Conservation (phyloP, 2,329 filamentous ascomycete genomes). For the Diaporthe batatas region DNA sequence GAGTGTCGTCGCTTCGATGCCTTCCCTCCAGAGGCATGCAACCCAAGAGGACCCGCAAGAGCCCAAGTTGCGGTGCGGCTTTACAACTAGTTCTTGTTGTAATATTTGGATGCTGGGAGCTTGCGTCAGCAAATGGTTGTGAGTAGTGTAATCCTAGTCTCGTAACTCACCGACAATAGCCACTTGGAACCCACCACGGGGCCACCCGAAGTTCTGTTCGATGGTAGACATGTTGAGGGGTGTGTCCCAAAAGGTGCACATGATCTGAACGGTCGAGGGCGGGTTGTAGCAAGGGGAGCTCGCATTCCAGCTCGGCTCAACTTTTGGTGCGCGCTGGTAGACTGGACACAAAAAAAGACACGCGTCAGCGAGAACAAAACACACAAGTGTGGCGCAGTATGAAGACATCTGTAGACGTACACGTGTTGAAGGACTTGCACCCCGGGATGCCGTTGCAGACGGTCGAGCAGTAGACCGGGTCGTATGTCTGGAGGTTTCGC, state of each 20-base stretch:
- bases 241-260: conserved; percentile 14
- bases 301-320: conserved; percentile 2
- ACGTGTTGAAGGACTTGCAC: conserved; percentile 4
- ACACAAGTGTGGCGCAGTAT: no score
- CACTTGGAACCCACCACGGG: conserved; percentile 5
- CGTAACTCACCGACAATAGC: conserved; percentile 5
- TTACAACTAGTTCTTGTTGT: conserved; percentile 7
- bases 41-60: neutral
- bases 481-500: neutral
- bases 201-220: neutral
- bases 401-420: neutral
- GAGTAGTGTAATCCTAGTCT: neutral
- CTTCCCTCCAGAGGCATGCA: neutral
- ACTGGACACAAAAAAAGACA: neutral
- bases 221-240: neutral
- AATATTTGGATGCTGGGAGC: neutral
- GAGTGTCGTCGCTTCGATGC: neutral
- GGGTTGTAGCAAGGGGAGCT: conserved; percentile 9
- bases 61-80: no score
- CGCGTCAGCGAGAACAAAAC: neutral
- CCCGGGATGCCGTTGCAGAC: neutral
- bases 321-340: conserved; percentile 5
- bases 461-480: conserved; percentile 2
- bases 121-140: neutral
- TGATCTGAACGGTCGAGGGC: conserved; percentile 6